Percentiles rank a stretch among this genome's conserved stretches.
Evolutionary conservation across 768 basidiomycete species (phyloP).

Genomic region (Suillus subalutaceus): DNA sequence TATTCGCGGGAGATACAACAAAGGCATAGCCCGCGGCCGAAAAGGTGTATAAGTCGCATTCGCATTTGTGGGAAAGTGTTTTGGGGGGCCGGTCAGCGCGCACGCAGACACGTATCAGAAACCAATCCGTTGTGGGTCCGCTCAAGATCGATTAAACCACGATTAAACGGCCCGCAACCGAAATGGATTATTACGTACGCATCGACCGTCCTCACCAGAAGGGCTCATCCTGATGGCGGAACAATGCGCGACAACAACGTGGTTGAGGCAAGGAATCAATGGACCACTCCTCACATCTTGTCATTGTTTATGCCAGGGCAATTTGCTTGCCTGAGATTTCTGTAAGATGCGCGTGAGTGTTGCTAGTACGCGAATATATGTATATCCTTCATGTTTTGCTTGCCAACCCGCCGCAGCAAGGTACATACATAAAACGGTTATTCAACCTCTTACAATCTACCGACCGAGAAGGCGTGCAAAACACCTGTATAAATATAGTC

Average conservation of each 20-base stretch:
- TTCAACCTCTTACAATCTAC: slow-evolving; percentile 27
- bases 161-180: slow-evolving; percentile 38
- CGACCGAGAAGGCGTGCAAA: slow-evolving; percentile 11
- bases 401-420: slow-evolving; percentile 24
- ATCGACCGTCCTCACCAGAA: slow-evolving; percentile 32
- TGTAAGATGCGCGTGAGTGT: slow-evolving; percentile 22
- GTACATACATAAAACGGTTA: slow-evolving; percentile 28
- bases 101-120: slow-evolving; percentile 34
- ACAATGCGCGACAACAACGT: slow-evolving; percentile 31
- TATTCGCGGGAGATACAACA: slow-evolving; percentile 39
- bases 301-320: slow-evolving; percentile 30
- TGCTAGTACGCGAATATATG: slow-evolving; percentile 18
- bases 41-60: slow-evolving; percentile 25
- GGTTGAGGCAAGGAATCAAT: slow-evolving; percentile 34
- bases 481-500: slow-evolving; percentile 21
- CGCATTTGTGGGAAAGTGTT: slow-evolving; percentile 36
- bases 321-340: slow-evolving; percentile 32
- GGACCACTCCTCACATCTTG: slow-evolving; percentile 36
- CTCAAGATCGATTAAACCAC: slow-evolving; percentile 39
- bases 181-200: slow-evolving; percentile 40
- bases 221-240: slow-evolving; percentile 31
- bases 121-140: slow-evolving; percentile 34
- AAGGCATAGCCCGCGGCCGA: slow-evolving; percentile 37
- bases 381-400: slow-evolving; percentile 26
- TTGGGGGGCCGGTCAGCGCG: slow-evolving; percentile 27